phyloP scores from a whole-genome alignment of 352 stramenopile genomes.

The Pythium chondricola region DNA sequence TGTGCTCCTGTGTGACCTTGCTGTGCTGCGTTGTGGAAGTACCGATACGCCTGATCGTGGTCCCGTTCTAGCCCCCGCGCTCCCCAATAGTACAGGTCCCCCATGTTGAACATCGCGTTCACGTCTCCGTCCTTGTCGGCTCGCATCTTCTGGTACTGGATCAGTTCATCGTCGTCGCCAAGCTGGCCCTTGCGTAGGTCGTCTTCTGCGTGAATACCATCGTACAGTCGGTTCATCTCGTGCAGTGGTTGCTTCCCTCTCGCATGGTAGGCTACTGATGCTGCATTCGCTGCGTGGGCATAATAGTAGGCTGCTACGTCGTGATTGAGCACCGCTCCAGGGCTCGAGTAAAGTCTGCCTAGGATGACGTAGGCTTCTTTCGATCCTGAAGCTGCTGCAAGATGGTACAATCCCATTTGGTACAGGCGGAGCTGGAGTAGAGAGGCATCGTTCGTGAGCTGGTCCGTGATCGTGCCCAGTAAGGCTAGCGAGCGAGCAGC shows the following conservation, averaged over 20 bases:
- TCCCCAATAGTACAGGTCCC: constrained; percentile 88
- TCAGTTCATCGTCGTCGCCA: constrained; percentile 81
- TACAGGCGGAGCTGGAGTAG: background rate
- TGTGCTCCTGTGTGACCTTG: constrained; percentile 46
- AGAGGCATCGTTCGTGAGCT: background rate
- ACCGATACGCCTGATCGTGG: constrained; percentile 58
- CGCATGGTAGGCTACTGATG: constrained; percentile 48
- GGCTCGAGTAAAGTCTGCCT: constrained; percentile 34
- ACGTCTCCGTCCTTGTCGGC: constrained; percentile 75
- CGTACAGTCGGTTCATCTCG: constrained; percentile 70
- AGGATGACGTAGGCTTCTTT: constrained; percentile 54
- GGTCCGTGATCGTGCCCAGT: background rate
- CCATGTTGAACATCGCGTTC: constrained; percentile 75
- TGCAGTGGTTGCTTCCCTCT: constrained; percentile 71
- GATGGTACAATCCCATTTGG: constrained; percentile 37
- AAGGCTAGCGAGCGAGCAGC: constrained; percentile 4
- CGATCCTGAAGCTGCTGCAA: constrained; percentile 31
- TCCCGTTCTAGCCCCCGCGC: constrained; percentile 64
- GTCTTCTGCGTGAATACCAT: constrained; percentile 37
- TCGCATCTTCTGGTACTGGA: constrained; percentile 78
- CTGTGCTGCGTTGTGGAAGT: constrained; percentile 67
- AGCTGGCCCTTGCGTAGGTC: constrained; percentile 43
- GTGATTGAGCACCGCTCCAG: constrained; percentile 8
- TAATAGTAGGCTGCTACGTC: constrained; percentile 57
- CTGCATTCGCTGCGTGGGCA: constrained; percentile 38